These are phyloP conservation scores for Cladosporium phlei DNA, from an alignment of 2,329 filamentous ascomycete species.

Conservation along the genomic window DNA sequence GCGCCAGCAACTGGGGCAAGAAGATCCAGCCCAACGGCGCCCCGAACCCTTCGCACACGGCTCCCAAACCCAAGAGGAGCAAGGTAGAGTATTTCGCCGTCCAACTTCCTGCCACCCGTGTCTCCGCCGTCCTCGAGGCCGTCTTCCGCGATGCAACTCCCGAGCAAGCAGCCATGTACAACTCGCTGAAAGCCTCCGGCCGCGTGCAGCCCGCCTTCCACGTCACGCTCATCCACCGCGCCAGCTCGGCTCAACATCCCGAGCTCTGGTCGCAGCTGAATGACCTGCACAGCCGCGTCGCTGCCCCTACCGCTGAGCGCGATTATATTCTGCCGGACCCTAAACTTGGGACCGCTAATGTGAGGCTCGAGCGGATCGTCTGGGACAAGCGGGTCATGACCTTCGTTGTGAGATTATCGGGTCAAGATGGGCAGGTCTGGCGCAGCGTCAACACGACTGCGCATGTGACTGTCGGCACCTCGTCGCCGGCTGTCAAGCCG, in stretches of 20 bases:
- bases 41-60: constrained; percentile 16
- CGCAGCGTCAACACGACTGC: constrained; percentile 71
- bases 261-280: constrained; percentile 72
- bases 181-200: constrained; percentile 64
- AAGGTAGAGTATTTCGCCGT: constrained; percentile 64
- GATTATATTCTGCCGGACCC: constrained; percentile 41
- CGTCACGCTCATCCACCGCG: constrained; percentile 86
- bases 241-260: constrained; percentile 54
- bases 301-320: constrained; percentile 30
- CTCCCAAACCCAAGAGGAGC: constrained; percentile 44
- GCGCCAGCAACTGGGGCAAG: constrained; percentile 33
- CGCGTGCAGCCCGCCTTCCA: constrained; percentile 85
- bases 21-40: constrained; percentile 30
- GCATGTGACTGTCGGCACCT: constrained; percentile 87
- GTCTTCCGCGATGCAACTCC: constrained; percentile 59
- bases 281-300: constrained; percentile 48
- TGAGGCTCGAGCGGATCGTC: constrained; percentile 64
- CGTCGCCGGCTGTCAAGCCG: constrained; percentile 69
- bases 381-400: constrained; percentile 88
- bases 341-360: constrained; percentile 59
- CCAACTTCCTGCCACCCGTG: constrained; percentile 47
- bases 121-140: constrained; percentile 60
- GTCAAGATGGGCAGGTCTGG: constrained; percentile 43
- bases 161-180: constrained; percentile 63
- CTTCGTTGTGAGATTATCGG: constrained; percentile 69